Evolutionary conservation across 768 basidiomycete genomes (phyloP), one percentile per base, ranked within the genome.

Genomic region (Porphyrellus cyaneotinctus): DNA sequence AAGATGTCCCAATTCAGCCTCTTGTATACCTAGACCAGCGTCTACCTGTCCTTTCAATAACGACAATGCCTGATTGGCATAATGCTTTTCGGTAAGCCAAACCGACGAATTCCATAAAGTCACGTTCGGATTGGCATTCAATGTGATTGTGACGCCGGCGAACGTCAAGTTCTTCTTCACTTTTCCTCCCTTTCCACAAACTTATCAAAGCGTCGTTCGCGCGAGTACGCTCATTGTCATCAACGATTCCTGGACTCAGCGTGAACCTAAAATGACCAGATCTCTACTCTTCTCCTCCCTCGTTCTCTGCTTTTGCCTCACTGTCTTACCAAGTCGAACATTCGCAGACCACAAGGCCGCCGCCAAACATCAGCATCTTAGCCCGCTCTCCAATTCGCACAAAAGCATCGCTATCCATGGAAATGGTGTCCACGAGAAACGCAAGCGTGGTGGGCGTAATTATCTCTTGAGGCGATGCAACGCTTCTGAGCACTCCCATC

Each of bases 401-500:
- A 49, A 32, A 7, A n/a, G n/a, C 12, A 18, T 3, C 14, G 30
- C 43, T 28, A 32, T 43, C 17, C 38, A 49, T 22, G 38, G 33
- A 31, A 39, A 53, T 9, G 31, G 26, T 23, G 13, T 24, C 13
- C 55, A 53, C 41, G 60, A 60, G 51, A 54, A 45, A 24, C 63
- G 47, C 49, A 63, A 54, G 51, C 54, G 57, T 24, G 42, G 55
- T 33, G 58, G 49, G 53, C 52, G 58, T 14, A 43, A 54, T 32
- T 47, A 56, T 39, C 23, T 47, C 24, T 41, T 30, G 39, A 63
- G 55, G 44, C 63, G 60, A 36, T 64, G 63, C 55, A 48, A 51
- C 26, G 32, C 60, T 23, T 49, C 53, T 28, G 33, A 46, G 20
- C 48, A 54, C 31, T 24, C 57, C 43, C 54, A 42, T 42, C 18